Percentiles rank a stretch among this genome's conserved stretches.
These are phyloP conservation scores for Nicotiana tabacum DNA, from an alignment of 257 asterid species.

Conservation along the genomic window DNA sequence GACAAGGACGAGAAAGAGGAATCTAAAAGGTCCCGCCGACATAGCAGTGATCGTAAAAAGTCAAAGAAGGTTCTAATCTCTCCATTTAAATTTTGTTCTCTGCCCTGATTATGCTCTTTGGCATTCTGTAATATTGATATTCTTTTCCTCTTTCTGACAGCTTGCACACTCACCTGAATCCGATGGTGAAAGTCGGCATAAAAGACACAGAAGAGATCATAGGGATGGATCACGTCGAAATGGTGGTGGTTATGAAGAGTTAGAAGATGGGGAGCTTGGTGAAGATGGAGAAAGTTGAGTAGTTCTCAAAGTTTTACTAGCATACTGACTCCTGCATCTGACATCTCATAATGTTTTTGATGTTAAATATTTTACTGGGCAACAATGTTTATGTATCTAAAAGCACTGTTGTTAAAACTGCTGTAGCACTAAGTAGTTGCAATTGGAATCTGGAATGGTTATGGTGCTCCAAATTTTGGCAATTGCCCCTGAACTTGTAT, in stretches of 20 bases:
- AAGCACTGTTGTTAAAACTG: not conserved
- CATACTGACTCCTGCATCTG: conserved; percentile 8
- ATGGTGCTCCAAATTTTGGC: not conserved
- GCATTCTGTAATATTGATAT: not conserved
- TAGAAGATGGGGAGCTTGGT: conserved; percentile 97
- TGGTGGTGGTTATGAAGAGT: conserved; percentile 76
- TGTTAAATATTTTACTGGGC: not conserved
- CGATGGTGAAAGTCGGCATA: conserved; percentile 77
- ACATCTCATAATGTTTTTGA: not conserved
- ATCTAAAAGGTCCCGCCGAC: conserved; percentile 66
- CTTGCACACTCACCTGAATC: conserved; percentile 89
- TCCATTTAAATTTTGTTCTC: not conserved
- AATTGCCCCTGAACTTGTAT: not conserved
- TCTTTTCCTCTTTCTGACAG: conserved; percentile 34
- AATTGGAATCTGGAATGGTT: not conserved
- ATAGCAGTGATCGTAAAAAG: conserved; percentile 88
- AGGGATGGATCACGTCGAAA: conserved; percentile 60
- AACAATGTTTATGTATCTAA: not conserved
- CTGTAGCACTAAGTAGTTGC: not conserved
- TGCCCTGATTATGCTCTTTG: not conserved
- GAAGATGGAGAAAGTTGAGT: conserved; percentile 95
- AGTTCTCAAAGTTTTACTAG: conserved; percentile 13
- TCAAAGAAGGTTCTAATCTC: conserved; percentile 68
- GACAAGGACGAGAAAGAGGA: conserved; percentile 93
- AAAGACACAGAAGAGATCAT: conserved; percentile 61